Base-by-base conservation (phyloP, 208 protist genomes). In the Wallacemonas collosoma region DNA sequence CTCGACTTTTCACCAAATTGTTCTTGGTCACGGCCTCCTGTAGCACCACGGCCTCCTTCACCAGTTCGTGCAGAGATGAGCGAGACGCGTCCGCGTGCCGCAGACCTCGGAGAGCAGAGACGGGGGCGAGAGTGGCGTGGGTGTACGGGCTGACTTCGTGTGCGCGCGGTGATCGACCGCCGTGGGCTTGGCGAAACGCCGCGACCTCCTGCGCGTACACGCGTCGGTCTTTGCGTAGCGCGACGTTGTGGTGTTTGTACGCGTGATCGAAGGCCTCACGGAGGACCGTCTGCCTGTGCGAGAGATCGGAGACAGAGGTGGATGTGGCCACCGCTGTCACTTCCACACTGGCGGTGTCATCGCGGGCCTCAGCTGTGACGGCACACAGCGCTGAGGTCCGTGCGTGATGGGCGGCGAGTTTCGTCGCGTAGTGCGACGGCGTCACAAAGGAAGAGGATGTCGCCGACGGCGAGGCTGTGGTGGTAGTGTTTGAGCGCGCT, bases 1-100 rank as follows among this genome's bases (percentile, higher is more conserved):
- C 75, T 38, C 69, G 80, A 72, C 81, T 90, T 57, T 89, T 79
- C 58, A 90, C 82, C n/a, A 95, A 68, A 67, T 90, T 75, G 63
- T 81, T 90, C 69, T 77, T 77, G 9, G 71, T 73, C 0, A 91
- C 77, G 2, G 57, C 71, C 53, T 91, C 88, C 58, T 95, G 90
- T 14, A 95, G 80, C 36, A 82, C 55, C 39, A 95, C 44, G 38
- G 77, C 82, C 4, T 88, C 80, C 38, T 72, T 56, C 17, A 90
- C 76, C 15, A 48, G 15, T 17, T 81, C 71, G 65, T 86, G 85
- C 61, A 83, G 48, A 2, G 77, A 62, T 8, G 82, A 81, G 1
- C 72, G 43, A 2, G 7, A 14, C 2, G 39, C 12, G 55, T 85
- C 66, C 0, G 71, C 55, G 71, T 89, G 76, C 9, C 81, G 82